A percentile compares a stretch with the other conserved stretches of the same genome.
phyloP scores from a whole-genome alignment of 108 stramenopile species.

The Cylindrotheca fusiformis region DNA sequence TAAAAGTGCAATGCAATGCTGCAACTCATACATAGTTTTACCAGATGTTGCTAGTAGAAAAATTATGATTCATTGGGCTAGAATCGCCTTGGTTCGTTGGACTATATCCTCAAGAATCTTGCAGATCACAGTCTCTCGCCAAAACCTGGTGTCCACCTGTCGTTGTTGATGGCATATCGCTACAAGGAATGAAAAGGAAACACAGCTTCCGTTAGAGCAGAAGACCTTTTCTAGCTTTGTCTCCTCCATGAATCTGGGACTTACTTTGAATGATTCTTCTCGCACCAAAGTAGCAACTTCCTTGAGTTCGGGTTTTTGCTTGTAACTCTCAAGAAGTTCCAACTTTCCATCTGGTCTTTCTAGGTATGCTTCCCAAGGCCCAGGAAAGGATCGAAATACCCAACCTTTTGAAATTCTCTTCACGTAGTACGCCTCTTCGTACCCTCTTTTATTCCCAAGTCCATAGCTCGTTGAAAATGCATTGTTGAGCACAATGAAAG shows the following conservation, averaged over 20 bases:
- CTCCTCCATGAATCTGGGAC: too few relatives aligned
- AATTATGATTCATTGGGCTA: too few relatives aligned
- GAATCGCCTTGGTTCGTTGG: too few relatives aligned
- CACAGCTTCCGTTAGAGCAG: too few relatives aligned
- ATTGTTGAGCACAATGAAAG: constrained; percentile 77
- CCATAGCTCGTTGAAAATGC: constrained; percentile 84
- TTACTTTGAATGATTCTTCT: constrained; percentile 71
- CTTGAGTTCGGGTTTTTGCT: constrained; percentile 67
- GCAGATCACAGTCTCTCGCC: constrained; percentile 14
- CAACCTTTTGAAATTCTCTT: constrained; percentile 88
- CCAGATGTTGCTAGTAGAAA: too few relatives aligned
- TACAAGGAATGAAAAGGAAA: neutral
- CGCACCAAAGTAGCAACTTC: constrained; percentile 79
- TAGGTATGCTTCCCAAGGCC: constrained; percentile 82
- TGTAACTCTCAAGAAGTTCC: constrained; percentile 75
- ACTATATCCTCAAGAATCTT: neutral
- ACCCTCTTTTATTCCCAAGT: constrained; percentile 76
- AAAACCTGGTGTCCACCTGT: constrained; percentile 68
- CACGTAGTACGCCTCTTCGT: constrained; percentile 81
- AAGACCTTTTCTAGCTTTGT: too few relatives aligned
- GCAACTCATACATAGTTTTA: too few relatives aligned
- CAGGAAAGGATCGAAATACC: constrained; percentile 79
- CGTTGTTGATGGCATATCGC: constrained; percentile 84
- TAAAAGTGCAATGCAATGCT: too few relatives aligned
- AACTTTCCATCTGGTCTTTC: constrained; percentile 83